A percentile compares a stretch with the other conserved stretches of the same genome.
phyloP scores from a whole-genome alignment of 2,329 filamentous ascomycete genomes.

The Colletotrichum melonis region DNA sequence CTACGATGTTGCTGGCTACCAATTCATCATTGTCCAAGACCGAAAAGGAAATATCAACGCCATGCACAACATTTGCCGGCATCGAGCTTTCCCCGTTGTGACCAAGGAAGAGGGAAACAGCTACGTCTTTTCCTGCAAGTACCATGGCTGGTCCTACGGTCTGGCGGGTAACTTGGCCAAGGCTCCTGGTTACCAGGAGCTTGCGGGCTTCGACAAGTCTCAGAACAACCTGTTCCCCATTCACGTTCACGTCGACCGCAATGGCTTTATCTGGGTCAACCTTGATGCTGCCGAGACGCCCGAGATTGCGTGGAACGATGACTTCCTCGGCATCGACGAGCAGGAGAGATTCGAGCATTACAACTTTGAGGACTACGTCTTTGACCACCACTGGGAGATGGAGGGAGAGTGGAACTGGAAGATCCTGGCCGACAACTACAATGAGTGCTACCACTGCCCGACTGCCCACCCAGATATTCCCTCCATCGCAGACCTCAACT shows the following conservation, averaged over 20 bases:
- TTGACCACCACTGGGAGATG: constrained; percentile 69
- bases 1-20: constrained; percentile 65
- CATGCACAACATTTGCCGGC: constrained; percentile 73
- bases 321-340: constrained; percentile 60
- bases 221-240: constrained; percentile 67
- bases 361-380: constrained; percentile 64
- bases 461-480: constrained; percentile 69
- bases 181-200: constrained; percentile 67
- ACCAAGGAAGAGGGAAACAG: constrained; percentile 60
- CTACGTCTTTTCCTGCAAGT: constrained; percentile 67
- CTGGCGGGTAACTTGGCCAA: constrained; percentile 68
- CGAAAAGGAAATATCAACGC: constrained; percentile 64
- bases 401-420: constrained; percentile 71
- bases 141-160: constrained; percentile 73
- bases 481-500: constrained; percentile 65
- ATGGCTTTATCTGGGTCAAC: constrained; percentile 70
- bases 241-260: constrained; percentile 63
- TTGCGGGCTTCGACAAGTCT: constrained; percentile 66
- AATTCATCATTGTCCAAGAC: constrained; percentile 64
- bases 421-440: constrained; percentile 72
- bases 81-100: constrained; percentile 70
- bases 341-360: constrained; percentile 57
- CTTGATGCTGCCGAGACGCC: constrained; percentile 57
- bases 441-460: constrained; percentile 74
- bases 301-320: constrained; percentile 62